Percentiles rank a stretch among this genome's conserved stretches.
These are phyloP conservation scores for Agaricus bisporus DNA, from an alignment of 768 basidiomycete species.

Conservation along the genomic window DNA sequence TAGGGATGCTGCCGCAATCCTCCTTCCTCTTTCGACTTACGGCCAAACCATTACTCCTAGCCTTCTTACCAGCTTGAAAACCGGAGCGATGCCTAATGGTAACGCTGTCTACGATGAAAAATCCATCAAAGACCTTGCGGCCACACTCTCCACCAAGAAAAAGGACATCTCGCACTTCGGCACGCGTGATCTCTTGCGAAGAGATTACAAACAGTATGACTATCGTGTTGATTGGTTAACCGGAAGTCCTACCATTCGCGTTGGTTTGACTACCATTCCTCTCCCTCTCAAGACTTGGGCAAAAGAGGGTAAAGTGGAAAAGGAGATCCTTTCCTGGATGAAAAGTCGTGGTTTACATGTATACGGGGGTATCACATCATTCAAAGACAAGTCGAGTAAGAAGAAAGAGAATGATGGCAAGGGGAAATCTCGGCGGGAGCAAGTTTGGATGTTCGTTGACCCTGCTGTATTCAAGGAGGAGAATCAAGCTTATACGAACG, in stretches of 20 bases:
- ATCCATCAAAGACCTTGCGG: conserved; percentile 43
- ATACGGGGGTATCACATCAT: conserved; percentile 79
- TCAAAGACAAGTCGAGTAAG: conserved; percentile 28
- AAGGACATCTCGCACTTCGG: conserved; percentile 57
- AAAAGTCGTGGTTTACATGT: conserved; percentile 54
- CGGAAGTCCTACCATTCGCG: conserved; percentile 37
- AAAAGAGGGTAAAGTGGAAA: conserved; percentile 33
- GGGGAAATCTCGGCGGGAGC: conserved; percentile 26
- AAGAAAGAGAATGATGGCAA: conserved; percentile 19
- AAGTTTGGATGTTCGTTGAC: conserved; percentile 44
- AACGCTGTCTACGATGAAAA: conserved; percentile 30
- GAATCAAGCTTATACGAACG: conserved; percentile 4
- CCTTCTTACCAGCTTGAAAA: conserved; percentile 2
- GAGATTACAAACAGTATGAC: conserved; percentile 94
- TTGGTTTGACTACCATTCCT: conserved; percentile 83
- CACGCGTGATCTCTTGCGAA: conserved; percentile 72
- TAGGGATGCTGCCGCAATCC: conserved; percentile 52
- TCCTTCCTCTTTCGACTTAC: conserved; percentile 53
- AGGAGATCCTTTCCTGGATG: conserved; percentile 52
- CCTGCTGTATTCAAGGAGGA: conserved; percentile 13
- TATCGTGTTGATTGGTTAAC: conserved; percentile 39
- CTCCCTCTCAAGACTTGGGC: conserved; percentile 56
- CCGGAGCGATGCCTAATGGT: conserved; percentile 5
- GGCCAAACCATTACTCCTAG: conserved; percentile 21
- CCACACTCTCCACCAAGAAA: conserved; percentile 53